Evolutionary conservation across 192 early-diverging fungal genomes (phyloP).

Genomic region (Coemansia sp.): DNA sequence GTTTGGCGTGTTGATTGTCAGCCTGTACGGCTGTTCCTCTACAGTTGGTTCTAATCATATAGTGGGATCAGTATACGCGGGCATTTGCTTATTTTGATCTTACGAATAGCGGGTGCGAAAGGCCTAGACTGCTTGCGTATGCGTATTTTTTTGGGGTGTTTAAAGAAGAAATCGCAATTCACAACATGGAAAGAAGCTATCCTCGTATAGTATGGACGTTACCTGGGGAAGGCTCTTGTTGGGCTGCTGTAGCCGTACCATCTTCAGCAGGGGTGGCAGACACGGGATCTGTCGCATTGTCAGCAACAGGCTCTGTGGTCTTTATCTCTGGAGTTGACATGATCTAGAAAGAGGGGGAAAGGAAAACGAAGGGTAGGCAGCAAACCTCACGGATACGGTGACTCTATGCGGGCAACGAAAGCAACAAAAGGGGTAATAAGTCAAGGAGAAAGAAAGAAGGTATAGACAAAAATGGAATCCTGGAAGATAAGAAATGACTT

Average conservation of each 20-base stretch:
- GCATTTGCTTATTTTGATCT: no score
- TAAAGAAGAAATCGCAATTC: background rate
- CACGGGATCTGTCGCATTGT: background rate
- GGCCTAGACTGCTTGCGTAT: background rate
- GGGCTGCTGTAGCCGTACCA: conserved; percentile 4
- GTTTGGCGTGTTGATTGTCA: conserved; percentile 49
- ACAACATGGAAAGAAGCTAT: background rate
- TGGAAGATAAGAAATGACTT: background rate
- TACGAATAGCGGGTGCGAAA: background rate
- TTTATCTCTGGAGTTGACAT: conserved; percentile 33
- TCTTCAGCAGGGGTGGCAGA: conserved; percentile 1
- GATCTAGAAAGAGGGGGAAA: conserved; percentile 5
- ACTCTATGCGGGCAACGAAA: background rate
- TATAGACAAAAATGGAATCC: background rate
- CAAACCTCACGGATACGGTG: no score
- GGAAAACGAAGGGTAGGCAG: background rate
- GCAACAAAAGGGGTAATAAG: background rate
- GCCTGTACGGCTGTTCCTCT: conserved; percentile 44
- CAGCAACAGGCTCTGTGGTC: conserved; percentile 3
- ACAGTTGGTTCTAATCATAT: background rate
- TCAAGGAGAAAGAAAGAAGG: background rate
- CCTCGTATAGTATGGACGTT: background rate
- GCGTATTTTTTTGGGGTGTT: background rate
- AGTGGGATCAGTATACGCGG: background rate
- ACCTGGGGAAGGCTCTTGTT: conserved; percentile 11